Evolutionary conservation across 257 asterid species (phyloP), one percentile per base, ranked within the genome.

Genomic region (Solanum commersonii): DNA sequence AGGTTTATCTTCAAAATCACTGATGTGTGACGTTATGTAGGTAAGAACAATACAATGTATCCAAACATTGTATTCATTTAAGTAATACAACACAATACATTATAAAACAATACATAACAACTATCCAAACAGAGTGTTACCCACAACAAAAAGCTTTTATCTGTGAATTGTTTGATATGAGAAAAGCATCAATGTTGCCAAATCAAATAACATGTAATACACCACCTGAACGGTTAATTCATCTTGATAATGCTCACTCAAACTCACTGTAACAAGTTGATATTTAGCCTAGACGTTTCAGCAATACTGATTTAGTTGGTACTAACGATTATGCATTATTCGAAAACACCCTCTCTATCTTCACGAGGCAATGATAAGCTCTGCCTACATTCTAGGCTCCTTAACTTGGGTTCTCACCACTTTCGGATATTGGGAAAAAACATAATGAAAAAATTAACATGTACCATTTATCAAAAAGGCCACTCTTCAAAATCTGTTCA

Each of bases 401-500:
- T 49, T 23, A 49, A 49, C n/a, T 52, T 2, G 63, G 63, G 13
- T 22, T 60, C 70, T 60, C 71, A 4, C 27, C 31, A 70, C 73
- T 67, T 67, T 7, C 13, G 1, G 14, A 16, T 37, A 71, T 71
- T 46, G 63, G 9, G 31, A 9, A 84, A 16, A 23, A 34, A 12
- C 20, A 5, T 14, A 1, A 83, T 63, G 14, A 37, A 76, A 37
- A 46, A 15, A 22, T 4, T 10, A 63, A 38, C 89, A 46, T 88
- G 4, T 90, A 92, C 98, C 88, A 81, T 72, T 34, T 89, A n/a
- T 87, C 90, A 44, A 91, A 44, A 67, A 89, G 29, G 34, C 89
- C 92, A 85, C 81, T 92, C 84, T 92, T 93, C 74, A 95, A 63
- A 18, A 95, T 89, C 89, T 94, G 93, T 87, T 95, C 96, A 63